Evolutionary conservation across 2,329 filamentous ascomycete species (phyloP), one percentile per base, ranked within the genome.

Genomic region (Eurotiales sp.): DNA sequence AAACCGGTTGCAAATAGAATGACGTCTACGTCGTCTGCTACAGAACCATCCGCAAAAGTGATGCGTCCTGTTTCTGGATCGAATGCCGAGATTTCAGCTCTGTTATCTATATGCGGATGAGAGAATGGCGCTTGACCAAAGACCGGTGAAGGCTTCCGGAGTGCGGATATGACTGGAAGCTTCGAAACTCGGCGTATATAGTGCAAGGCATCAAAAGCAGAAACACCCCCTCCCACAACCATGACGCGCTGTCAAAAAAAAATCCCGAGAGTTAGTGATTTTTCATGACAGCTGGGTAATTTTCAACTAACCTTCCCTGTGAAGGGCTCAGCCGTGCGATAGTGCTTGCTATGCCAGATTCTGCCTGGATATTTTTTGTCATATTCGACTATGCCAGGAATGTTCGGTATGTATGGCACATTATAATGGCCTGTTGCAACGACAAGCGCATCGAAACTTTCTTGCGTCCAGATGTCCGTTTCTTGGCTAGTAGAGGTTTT

Each of bases 381-480:
- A 17, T 61, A 69, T 12, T 64, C 63, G 3, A 51, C 34, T 0
- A 76, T 52, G 0, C 72, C 72, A 0, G 60, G 51, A 7, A 75
- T 66, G 1, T 63, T 54, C 0, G 72, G 72, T 4, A 75, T 59
- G 41, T 61, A 65, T 0, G 72, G 72, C 2, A 75, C 59, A 34
- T 64, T 65, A 51, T 72, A 75, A 53, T 75, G 72, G 0, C 73
- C 73, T 0, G 61, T 67, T 0, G 73, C 72, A 29, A 74, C 68
- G 12, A 75, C 59, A 0, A 75, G 49, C 0, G 71, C 72, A 55
- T 76, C 72, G 19, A 73, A 74, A 0, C 53, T 56, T 54, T 75
- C 66, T 19, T 62, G 54, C 71, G 68, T 70, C 69, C 69, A 71
- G 56, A 64, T 60, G 44, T 69, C 62, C 8, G 48, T 55, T 1